Base-by-base conservation (phyloP, 108 stramenopile genomes). In the Nitzschia inconspicua region DNA sequence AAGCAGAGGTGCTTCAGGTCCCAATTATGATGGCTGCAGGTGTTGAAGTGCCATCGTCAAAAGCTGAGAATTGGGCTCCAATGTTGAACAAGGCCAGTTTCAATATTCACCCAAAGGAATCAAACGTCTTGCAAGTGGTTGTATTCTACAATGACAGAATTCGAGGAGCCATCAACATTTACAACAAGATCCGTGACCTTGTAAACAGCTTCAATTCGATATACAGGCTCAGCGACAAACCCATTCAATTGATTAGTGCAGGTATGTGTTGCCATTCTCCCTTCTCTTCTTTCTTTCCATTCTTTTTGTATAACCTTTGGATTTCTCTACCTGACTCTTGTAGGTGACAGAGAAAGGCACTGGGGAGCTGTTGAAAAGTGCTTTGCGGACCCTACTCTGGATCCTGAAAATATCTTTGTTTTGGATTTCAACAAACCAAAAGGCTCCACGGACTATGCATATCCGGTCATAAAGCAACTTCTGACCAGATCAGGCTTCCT, bases 41-140 rank as follows among this genome's bases (percentile, higher is more conserved):
- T 0, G 49, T 85, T 10, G 42, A 29, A 26, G 65, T 85, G 56
- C 79, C 84, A 9, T 46, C 60, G 24, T 8, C 13, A 7, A 67
- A 70, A 11, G 75, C 69, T 14, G 71, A 61, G 19, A 80, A 70
- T 46, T 85, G 79, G 79, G 84, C 79, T 42, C 76, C 77, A 1
- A 19, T 68, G 46, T 44, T 80, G 36, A 50, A 30, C 55, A 61
- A 58, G 29, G 79, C 79, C 13, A 57, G 76, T 29, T 85, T 72
- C 70, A 66, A 72, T 24, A 70, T 80, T 6, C 42, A 85, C 22
- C 66, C 77, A 0, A 65, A 59, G 3, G 6, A 59, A 3, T 68
- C 74, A 18, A 72, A 65, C 5, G 35, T 24, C 0, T 18, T 85
- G 44, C 78, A 85, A 53, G 79, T 76, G 5, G 47, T 85, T 26